These are phyloP conservation scores for Cutaneotrichosporon sp. DNA, from an alignment of 1,284 basidiomycete genomes.

Conservation along the genomic window DNA sequence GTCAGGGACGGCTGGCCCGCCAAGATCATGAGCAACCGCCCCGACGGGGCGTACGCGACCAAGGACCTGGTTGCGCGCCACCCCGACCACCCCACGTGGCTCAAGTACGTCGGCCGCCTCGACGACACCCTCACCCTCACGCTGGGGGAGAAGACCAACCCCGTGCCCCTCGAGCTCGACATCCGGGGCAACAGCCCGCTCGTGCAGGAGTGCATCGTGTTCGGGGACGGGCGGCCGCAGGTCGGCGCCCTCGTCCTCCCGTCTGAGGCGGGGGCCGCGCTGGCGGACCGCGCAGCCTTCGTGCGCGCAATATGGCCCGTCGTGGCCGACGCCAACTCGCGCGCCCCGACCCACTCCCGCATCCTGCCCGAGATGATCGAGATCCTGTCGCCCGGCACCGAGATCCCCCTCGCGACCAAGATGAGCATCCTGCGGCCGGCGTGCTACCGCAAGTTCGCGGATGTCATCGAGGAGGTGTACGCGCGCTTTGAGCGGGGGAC, in stretches of 20 bases:
- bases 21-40: conserved; percentile 61
- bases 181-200: conserved; percentile 55
- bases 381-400: conserved; percentile 55
- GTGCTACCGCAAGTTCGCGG: conserved; percentile 59
- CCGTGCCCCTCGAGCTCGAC: conserved; percentile 54
- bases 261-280: conserved; percentile 56
- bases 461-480: conserved; percentile 59
- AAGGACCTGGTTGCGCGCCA: conserved; percentile 63
- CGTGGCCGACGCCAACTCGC: conserved; percentile 58
- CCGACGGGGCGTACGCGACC: conserved; percentile 63
- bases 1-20: conserved; percentile 62
- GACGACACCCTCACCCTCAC: conserved; percentile 61
- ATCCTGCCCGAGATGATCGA: conserved; percentile 60
- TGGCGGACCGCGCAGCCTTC: conserved; percentile 52
- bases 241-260: conserved; percentile 63
- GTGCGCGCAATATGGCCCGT: conserved; percentile 58
- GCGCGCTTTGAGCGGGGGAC: conserved; percentile 56
- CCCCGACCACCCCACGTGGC: conserved; percentile 54
- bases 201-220: conserved; percentile 60
- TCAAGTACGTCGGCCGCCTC: conserved; percentile 62
- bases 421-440: conserved; percentile 52
- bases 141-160: conserved; percentile 63
- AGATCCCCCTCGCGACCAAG: conserved; percentile 50
- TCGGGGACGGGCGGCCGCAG: conserved; percentile 61
- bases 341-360: conserved; percentile 61